phyloP scores from a whole-genome alignment of 768 basidiomycete species.

The Agaricus bisporus region DNA sequence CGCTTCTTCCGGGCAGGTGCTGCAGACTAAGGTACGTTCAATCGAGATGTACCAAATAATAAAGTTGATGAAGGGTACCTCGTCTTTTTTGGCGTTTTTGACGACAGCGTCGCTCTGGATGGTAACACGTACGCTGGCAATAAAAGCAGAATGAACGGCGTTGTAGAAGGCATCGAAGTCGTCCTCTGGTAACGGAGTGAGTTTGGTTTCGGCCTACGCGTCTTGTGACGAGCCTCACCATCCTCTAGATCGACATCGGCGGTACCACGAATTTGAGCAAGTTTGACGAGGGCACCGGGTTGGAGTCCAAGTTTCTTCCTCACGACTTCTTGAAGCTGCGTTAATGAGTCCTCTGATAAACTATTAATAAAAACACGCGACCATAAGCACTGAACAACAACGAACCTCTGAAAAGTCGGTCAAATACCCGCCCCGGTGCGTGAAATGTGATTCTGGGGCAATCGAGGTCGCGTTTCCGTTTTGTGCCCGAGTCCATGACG shows the following conservation, averaged over 20 bases:
- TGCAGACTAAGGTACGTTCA: not conserved
- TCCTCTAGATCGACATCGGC: slow-evolving; percentile 67
- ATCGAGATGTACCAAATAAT: not conserved
- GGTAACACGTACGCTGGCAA: slow-evolving; percentile 32
- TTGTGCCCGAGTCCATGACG: slow-evolving; percentile 32
- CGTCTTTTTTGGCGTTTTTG: not conserved
- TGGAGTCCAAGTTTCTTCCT: slow-evolving; percentile 55
- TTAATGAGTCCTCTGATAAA: slow-evolving; percentile 51
- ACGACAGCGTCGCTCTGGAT: slow-evolving; percentile 17
- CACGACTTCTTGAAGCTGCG: slow-evolving; percentile 50
- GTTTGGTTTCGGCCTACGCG: slow-evolving; percentile 1
- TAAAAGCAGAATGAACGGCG: slow-evolving; percentile 29
- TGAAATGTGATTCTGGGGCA: slow-evolving; percentile 40
- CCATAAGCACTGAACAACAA: not conserved
- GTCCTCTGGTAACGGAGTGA: slow-evolving; percentile 43
- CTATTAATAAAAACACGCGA: not conserved
- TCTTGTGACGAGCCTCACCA: slow-evolving; percentile 34
- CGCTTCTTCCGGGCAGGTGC: not conserved
- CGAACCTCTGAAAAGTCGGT: slow-evolving; percentile 49
- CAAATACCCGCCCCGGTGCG: slow-evolving; percentile 37
- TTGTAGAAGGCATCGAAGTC: slow-evolving; percentile 72
- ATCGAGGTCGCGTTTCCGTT: slow-evolving; percentile 35
- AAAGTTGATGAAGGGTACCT: not conserved
- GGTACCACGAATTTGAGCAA: slow-evolving; percentile 50
- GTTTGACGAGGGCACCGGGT: slow-evolving; percentile 25